Conservation (phyloP, 1,284 basidiomycete species). For the Leccinum fallax region DNA sequence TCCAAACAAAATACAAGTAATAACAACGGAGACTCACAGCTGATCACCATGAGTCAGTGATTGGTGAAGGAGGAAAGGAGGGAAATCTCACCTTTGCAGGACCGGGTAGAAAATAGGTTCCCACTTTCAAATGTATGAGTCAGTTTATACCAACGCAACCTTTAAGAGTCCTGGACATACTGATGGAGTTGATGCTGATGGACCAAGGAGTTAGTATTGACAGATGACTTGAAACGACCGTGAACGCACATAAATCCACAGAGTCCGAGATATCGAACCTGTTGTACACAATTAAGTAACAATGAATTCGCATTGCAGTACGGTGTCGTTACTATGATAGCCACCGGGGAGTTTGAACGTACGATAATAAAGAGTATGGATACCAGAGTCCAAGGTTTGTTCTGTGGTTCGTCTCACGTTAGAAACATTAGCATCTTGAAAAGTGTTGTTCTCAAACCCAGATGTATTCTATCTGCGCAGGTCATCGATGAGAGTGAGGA, state of each 20-base stretch:
- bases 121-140: too few relatives aligned
- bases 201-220: neutral
- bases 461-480: too few relatives aligned
- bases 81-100: too few relatives aligned
- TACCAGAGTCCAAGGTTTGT: neutral
- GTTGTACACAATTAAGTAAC: neutral
- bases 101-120: too few relatives aligned
- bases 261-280: neutral
- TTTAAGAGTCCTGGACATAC: neutral
- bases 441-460: neutral
- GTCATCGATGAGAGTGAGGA: too few relatives aligned
- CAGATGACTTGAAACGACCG: neutral
- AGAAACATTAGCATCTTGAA: neutral
- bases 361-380: neutral
- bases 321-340: neutral
- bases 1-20: too few relatives aligned
- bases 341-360: neutral
- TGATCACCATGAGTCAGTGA: too few relatives aligned
- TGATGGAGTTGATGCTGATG: neutral
- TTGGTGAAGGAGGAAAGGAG: too few relatives aligned
- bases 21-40: too few relatives aligned
- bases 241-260: neutral
- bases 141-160: too few relatives aligned
- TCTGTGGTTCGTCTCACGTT: neutral
- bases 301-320: neutral